Evolutionary conservation across 805 yeast genomes (phyloP), one percentile per base, ranked within the genome.

Genomic region (Myxozyma vanderwaltii): DNA sequence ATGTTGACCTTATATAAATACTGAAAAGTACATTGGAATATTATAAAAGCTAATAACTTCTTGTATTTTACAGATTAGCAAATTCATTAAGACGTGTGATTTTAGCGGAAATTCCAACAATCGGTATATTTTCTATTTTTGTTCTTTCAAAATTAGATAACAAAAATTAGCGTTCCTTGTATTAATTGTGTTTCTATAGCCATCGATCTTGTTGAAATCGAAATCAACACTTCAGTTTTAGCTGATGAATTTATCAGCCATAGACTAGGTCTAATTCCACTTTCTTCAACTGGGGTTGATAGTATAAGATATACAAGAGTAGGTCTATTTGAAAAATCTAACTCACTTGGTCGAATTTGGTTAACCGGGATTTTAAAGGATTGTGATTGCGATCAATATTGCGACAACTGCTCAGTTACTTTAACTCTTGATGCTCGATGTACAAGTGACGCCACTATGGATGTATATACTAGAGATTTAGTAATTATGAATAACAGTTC

Each of bases 201-300:
- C 54, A 91, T 94, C 59, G 99, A 94, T 71, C 82, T 92, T 63
- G 99, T 94, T 48, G 98, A 94, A 72, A 88, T 94, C 64, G 96
- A 90, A 70, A 84, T 82, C 50, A 94, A 94, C 76, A 90, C 98
- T 1, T 86, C 96, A 12, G 99, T 94, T 21, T 77, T 94, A 61
- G 98, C 99, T 1, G 99, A 94, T 74, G 99, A 94, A 75, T 94
- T 94, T 71, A 82, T 94, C 59, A 85, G 97, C 31, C 99, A 94
- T 75, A 80, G 99, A 71, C 76, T 94, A 63, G 99, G 99, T 43
- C 79, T 94, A 55, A 84, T 94, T 61, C 99, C 99, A 1, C 78
- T 94, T 48, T 87, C 86, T 65, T 85, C 95, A 68, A 83, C 84
- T 43, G 92, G 89, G 61, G 90, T 91, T 46, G 96, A 90, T 51